Evolutionary conservation across 208 protist genomes (phyloP).

Genomic region (Leishmania lainsoni): DNA sequence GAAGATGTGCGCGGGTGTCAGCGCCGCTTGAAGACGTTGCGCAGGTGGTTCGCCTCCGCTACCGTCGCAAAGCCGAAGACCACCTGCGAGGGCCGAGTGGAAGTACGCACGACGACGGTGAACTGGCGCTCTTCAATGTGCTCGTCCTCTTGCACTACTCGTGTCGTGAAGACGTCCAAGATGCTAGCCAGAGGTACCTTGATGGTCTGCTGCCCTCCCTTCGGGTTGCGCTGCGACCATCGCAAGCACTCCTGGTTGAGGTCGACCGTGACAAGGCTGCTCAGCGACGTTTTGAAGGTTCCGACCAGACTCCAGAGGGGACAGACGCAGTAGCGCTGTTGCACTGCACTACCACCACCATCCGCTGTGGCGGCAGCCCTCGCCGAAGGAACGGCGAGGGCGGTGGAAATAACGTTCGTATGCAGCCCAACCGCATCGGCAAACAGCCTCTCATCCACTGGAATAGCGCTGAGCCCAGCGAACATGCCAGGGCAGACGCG

Average conservation of each 20-base stretch:
- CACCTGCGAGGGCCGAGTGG: slow-evolving; percentile 74
- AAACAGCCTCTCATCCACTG: slow-evolving; percentile 60
- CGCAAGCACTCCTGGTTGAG: slow-evolving; percentile 53
- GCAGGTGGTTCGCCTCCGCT: slow-evolving; percentile 59
- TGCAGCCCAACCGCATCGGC: slow-evolving; percentile 6
- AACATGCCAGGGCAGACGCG: slow-evolving; percentile 58
- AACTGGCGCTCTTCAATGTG: slow-evolving; percentile 55
- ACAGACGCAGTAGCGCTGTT: slow-evolving; percentile 50
- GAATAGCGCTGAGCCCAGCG: slow-evolving; percentile 58
- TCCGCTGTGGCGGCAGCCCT: neutral
- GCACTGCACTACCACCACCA: slow-evolving; percentile 1
- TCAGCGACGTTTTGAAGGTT: slow-evolving; percentile 76
- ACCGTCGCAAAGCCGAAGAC: slow-evolving; percentile 76
- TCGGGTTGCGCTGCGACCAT: slow-evolving; percentile 79
- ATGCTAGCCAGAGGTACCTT: slow-evolving; percentile 47
- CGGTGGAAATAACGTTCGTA: neutral
- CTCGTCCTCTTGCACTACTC: slow-evolving; percentile 49
- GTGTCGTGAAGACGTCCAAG: slow-evolving; percentile 50
- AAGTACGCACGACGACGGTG: slow-evolving; percentile 64
- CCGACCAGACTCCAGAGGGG: slow-evolving; percentile 84
- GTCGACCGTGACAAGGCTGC: slow-evolving; percentile 68
- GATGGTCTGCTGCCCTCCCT: slow-evolving; percentile 68
- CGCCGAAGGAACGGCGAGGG: neutral
- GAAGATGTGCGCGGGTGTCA: neutral
- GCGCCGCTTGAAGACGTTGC: slow-evolving; percentile 30